Evolutionary conservation across 2,329 filamentous ascomycete species (phyloP).

Genomic region (Cadophora sp.): DNA sequence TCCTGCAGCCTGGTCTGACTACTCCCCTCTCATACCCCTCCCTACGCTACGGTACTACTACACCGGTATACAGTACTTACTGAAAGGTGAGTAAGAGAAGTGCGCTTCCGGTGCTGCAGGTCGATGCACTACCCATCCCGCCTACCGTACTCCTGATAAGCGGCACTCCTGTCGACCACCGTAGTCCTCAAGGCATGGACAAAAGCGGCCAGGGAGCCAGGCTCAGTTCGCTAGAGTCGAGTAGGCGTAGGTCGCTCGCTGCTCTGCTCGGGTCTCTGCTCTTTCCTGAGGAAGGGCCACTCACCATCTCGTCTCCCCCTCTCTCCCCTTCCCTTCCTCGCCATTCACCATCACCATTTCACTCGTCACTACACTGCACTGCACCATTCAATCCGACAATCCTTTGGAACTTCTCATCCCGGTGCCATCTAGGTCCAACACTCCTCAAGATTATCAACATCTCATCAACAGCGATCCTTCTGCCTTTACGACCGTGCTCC

Average conservation of each 20-base stretch:
- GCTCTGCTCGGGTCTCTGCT: not conserved
- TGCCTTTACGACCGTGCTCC: conserved; percentile 6
- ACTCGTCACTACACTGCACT: not conserved
- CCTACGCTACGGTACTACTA: not conserved
- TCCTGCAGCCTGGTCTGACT: not conserved
- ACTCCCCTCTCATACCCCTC: not conserved
- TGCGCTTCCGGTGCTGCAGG: not conserved
- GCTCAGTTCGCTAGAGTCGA: conserved; percentile 12
- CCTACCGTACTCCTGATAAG: conserved; percentile 1
- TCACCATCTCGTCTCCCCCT: conserved; percentile 20
- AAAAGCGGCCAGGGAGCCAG: conserved; percentile 21
- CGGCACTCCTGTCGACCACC: not conserved
- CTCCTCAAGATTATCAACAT: conserved; percentile 5
- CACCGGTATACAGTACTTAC: not conserved
- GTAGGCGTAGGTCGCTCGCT: not conserved
- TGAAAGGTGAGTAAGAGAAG: not conserved
- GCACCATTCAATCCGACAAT: not conserved
- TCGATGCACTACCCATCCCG: not conserved
- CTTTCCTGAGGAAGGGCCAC: conserved; percentile 16
- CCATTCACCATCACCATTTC: conserved; percentile 21
- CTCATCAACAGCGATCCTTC: conserved; percentile 14
- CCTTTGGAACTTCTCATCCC: not conserved
- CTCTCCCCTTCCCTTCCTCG: conserved; percentile 24
- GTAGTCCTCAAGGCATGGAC: conserved; percentile 10
- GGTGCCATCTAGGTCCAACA: not conserved